These are phyloP conservation scores for Rhodotorula paludigena DNA, from an alignment of 768 basidiomycete species.

Conservation along the genomic window DNA sequence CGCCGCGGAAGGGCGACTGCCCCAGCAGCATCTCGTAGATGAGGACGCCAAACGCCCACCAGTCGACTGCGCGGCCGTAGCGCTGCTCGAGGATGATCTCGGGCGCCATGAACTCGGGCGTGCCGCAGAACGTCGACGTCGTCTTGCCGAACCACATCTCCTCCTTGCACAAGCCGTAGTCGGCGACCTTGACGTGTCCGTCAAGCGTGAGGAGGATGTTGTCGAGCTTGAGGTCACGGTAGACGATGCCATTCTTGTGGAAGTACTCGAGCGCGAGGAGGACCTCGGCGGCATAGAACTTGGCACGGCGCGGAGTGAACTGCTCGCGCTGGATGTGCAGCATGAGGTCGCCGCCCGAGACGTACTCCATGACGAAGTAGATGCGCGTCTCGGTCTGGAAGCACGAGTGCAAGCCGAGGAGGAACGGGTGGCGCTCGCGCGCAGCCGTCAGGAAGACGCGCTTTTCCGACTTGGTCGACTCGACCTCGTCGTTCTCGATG, in stretches of 20 bases:
- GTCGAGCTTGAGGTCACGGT: constrained; percentile 95
- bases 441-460: constrained; percentile 97
- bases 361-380: constrained; percentile 99
- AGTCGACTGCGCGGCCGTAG: constrained; percentile 96
- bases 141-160: constrained; percentile 97
- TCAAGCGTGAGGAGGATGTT: constrained; percentile 95
- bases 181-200: constrained; percentile 97
- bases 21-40: constrained; percentile 99
- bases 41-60: constrained; percentile 99
- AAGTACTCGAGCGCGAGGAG: constrained; percentile 94
- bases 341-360: constrained; percentile 98
- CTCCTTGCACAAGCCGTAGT: constrained; percentile 98
- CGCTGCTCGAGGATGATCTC: constrained; percentile 99
- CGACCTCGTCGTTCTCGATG: constrained; percentile 99
- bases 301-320: constrained; percentile 96
- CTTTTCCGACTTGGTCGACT: constrained; percentile 98
- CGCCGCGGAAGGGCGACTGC: constrained; percentile 97
- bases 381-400: constrained; percentile 99
- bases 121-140: constrained; percentile 98
- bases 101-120: constrained; percentile 99
- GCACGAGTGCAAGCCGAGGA: constrained; percentile 93
- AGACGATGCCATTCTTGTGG: constrained; percentile 97
- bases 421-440: constrained; percentile 91
- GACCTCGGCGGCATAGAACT: constrained; percentile 97
- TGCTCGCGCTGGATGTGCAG: constrained; percentile 98